Evolutionary conservation across 1,284 basidiomycete genomes (phyloP).

Genomic region (Ceratorhiza oryzae-sativae): DNA sequence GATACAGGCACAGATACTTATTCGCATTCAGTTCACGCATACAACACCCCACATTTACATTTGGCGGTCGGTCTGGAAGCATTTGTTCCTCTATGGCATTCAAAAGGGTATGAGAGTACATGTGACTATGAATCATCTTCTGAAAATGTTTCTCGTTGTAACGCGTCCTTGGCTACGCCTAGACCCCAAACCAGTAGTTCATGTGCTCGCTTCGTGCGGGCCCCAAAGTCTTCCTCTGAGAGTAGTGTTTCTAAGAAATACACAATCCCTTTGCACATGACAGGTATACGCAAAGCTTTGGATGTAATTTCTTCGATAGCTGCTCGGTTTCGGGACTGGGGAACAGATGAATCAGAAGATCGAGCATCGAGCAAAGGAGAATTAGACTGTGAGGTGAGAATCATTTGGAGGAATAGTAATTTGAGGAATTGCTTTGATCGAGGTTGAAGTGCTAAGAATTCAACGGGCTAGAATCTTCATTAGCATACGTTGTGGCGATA

Average conservation of each 20-base stretch:
- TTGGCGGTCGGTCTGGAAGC: constrained; percentile 78
- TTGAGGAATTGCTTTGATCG: constrained; percentile 70
- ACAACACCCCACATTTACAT: constrained; percentile 72
- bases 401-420: constrained; percentile 70
- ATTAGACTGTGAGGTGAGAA: constrained; percentile 74
- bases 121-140: constrained; percentile 27
- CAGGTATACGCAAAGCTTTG: constrained; percentile 66
- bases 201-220: constrained; percentile 22
- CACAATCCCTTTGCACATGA: constrained; percentile 69
- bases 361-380: constrained; percentile 62
- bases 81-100: constrained; percentile 78
- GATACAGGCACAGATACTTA: background rate
- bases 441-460: constrained; percentile 76
- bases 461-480: constrained; percentile 68
- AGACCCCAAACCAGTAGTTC: constrained; percentile 25
- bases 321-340: constrained; percentile 60
- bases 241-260: constrained; percentile 60
- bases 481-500: background rate
- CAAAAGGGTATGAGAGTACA: constrained; percentile 52
- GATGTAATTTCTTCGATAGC: constrained; percentile 76
- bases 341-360: constrained; percentile 51
- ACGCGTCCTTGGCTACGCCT: constrained; percentile 22
- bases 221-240: background rate
- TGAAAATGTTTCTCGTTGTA: constrained; percentile 30
- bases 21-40: constrained; percentile 64